Evolutionary conservation across 1,284 basidiomycete genomes (phyloP).

Genomic region (Phlebopus sp.): DNA sequence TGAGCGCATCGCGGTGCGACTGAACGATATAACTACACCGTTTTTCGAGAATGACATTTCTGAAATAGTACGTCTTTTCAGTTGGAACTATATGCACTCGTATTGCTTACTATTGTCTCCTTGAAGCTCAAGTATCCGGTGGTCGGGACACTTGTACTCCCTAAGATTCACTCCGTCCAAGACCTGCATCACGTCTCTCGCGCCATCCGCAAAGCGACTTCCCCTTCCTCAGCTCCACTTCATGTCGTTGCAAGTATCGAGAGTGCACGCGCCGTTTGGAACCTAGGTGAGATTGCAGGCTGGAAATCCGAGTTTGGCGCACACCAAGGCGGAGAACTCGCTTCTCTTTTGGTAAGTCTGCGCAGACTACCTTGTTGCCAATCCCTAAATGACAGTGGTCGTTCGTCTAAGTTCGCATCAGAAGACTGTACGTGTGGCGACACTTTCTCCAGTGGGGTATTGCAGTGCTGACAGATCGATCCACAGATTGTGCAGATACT

Average conservation of each 20-base stretch:
- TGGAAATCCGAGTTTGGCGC: conserved; percentile 53
- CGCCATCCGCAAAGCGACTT: conserved; percentile 34
- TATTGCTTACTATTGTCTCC: conserved; percentile 14
- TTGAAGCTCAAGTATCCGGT: conserved; percentile 43
- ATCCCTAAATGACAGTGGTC: neutral
- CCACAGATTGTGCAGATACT: conserved; percentile 81
- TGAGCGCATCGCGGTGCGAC: conserved; percentile 65
- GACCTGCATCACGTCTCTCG: conserved; percentile 66
- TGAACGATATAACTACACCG: conserved; percentile 74
- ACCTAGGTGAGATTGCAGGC: conserved; percentile 58
- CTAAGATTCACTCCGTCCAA: conserved; percentile 71
- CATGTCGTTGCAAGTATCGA: conserved; percentile 77
- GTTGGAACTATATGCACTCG: neutral
- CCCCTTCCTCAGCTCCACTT: conserved; percentile 37
- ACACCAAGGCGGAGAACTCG: conserved; percentile 46
- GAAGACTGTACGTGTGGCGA: conserved; percentile 70
- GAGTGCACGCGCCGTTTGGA: conserved; percentile 66
- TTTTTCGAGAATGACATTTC: conserved; percentile 72
- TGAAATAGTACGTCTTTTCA: conserved; percentile 50
- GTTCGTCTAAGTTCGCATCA: conserved; percentile 69
- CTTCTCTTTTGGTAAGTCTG: conserved; percentile 51
- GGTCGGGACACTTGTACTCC: conserved; percentile 68
- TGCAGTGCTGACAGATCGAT: neutral
- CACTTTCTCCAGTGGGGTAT: conserved; percentile 6
- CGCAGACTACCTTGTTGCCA: conserved; percentile 15